Evolutionary conservation across 2,329 filamentous ascomycete genomes (phyloP), one percentile per base, ranked within the genome.

Genomic region (Diaporthe australafricana): DNA sequence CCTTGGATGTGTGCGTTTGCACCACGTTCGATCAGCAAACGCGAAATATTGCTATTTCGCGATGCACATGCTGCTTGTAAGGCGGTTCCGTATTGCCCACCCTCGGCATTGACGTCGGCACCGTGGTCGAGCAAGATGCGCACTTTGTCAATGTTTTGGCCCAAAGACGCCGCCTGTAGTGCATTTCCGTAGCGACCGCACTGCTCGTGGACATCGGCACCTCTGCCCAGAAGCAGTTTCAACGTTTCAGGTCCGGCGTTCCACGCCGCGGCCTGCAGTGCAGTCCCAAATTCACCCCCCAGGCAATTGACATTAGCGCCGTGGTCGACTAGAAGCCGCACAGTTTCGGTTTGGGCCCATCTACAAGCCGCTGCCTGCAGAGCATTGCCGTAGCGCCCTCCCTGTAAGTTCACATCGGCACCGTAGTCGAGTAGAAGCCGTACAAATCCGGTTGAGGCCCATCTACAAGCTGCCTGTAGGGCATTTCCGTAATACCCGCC

Each of bases 231-330:
- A 2, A 57, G 3, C 7, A 57, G 9, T 8, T 25, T 3, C 8
- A 40, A 8, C 7, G 25, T 4, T 2, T 4, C 1, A 16, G 6
- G 9, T 11, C 17, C 1, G 8, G 5, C 17, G 8, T 22, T 2
- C 3, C 50, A 6, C 6, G 53, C 48, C 2, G 35, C 50, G 4
- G 50, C 65, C n/a, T 68, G 48, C 16, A 68, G 9, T 9, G 50
- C 47, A n/a, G 32, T 56, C 7, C 50, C 65, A 42, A 14, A 56
- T 16, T 27, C 17, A 12, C 65, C 48, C 5, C 65, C 47, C 2
- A 11, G 32, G 25, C 32, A 11, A 25, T 68, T 55, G 17, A 55
- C 65, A 25, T 80, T 45, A 7, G 48, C 65, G 0, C 65, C 65
- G n/a, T 6, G 17, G 12, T 45, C 22, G 20, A 68, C n/a, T 17